phyloP scores from a whole-genome alignment of 2,329 filamentous ascomycete genomes.

The Diaporthe helianthi region DNA sequence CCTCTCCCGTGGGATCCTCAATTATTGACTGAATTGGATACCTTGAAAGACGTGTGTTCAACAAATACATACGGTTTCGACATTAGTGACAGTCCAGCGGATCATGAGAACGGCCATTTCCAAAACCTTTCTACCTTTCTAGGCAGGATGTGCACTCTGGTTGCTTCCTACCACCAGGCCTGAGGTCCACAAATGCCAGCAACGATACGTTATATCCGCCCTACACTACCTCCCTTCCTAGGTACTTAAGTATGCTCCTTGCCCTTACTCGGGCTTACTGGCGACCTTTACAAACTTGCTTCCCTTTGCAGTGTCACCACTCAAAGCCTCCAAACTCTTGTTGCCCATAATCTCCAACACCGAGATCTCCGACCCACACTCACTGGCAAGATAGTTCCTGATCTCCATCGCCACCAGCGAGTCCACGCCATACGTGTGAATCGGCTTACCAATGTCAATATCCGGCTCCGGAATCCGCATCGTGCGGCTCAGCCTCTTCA shows the following conservation, averaged over 20 bases:
- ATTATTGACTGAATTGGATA: not conserved
- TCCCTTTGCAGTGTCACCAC: conserved; percentile 22
- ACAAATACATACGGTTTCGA: not conserved
- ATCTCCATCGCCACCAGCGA: conserved; percentile 44
- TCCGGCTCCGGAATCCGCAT: conserved; percentile 39
- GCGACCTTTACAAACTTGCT: conserved; percentile 25
- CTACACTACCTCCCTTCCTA: no score
- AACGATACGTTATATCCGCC: not conserved
- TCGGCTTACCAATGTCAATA: conserved; percentile 38
- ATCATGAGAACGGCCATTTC: not conserved
- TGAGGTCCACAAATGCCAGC: not conserved
- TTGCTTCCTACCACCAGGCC: not conserved
- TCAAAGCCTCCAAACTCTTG: conserved; percentile 13
- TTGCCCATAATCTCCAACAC: conserved; percentile 31
- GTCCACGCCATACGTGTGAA: conserved; percentile 42
- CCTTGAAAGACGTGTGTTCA: not conserved
- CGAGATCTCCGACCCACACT: conserved; percentile 23
- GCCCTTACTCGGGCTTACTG: not conserved
- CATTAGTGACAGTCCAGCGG: not conserved
- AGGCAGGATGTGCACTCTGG: not conserved
- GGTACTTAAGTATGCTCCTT: no score
- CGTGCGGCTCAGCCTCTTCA: conserved; percentile 39
- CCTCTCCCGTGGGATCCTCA: no score
- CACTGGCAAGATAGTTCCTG: conserved; percentile 36
- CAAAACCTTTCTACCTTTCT: not conserved